Evolutionary conservation across 495 filamentous ascomycete genomes (phyloP).

Genomic region (Venustampulla echinocandica): DNA sequence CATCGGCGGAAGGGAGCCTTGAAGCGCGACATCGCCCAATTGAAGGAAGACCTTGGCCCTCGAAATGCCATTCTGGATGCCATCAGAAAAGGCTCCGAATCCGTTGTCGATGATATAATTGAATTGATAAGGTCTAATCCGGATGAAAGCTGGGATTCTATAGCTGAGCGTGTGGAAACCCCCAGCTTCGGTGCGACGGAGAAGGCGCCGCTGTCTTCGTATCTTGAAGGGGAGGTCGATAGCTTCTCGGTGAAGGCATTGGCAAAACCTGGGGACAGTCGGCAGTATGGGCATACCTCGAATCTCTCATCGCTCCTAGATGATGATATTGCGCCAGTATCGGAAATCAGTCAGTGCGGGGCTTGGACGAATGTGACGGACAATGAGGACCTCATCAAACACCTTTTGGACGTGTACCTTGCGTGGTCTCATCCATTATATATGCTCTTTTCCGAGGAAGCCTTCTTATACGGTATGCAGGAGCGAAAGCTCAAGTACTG

Average conservation of each 20-base stretch:
- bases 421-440: slow-evolving; percentile 71
- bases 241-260: slow-evolving; percentile 19
- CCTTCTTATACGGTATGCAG: slow-evolving; percentile 57
- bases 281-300: slow-evolving; percentile 18
- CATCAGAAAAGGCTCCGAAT: slow-evolving; percentile 31
- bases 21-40: slow-evolving; percentile 29
- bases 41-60: slow-evolving; percentile 25
- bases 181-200: slow-evolving; percentile 18
- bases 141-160: slow-evolving; percentile 25
- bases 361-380: slow-evolving; percentile 53
- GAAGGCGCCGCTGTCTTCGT: slow-evolving; percentile 10
- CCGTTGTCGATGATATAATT: slow-evolving; percentile 33
- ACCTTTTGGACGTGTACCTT: slow-evolving; percentile 65
- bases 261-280: slow-evolving; percentile 3
- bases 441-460: slow-evolving; percentile 58
- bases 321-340: background rate
- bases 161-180: slow-evolving; percentile 26
- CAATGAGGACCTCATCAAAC: slow-evolving; percentile 48
- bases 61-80: slow-evolving; percentile 31
- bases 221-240: slow-evolving; percentile 26
- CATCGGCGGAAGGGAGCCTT: slow-evolving; percentile 31
- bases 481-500: slow-evolving; percentile 52
- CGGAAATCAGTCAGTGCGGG: slow-evolving; percentile 5
- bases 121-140: slow-evolving; percentile 27
- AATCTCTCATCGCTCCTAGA: slow-evolving; percentile 1